Evolutionary conservation across 1,139 yeast species (phyloP), one percentile per base, ranked within the genome.

Genomic region (Pichia inconspicua): DNA sequence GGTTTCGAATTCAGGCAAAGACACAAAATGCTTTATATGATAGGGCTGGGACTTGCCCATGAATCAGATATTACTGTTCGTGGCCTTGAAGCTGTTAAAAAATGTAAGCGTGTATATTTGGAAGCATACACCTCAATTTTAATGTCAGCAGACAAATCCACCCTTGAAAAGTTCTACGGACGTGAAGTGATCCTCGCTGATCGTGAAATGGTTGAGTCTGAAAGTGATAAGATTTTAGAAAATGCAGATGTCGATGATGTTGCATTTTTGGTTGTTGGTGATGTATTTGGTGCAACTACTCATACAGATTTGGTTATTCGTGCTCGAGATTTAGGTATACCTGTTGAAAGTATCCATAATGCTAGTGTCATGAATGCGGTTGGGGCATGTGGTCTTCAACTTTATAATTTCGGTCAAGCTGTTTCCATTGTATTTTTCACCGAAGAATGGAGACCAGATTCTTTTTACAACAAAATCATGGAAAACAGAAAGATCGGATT

Each of bases 301-400:
- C 98, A 92, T 66, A 88, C 97, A 0, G 98, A 92, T 68, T 74
- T 92, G 55, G 88, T 89, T 39, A 77, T 92, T 51, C 74, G 98
- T 59, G 97, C 97, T 35, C 77, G 95, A 58, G 95, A 86, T 66
- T 73, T 82, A 54, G 80, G 79, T 2, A 87, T 92, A 61, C 71
- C 75, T 49, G 88, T 86, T 42, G 94, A 86, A 61, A 78, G 86
- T 45, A 79, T 92, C 51, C 98, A 92, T 69, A 92, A 92, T 66
- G 98, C 98, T 3, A 86, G 96, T 25, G 95, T 92, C 25, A 89
- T 92, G 97, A 92, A 92, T 64, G 98, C 98, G 0, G 95, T 92
- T 25, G 98, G 98, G 14, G 95, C 97, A 1, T 89, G 97, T 70
- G 98, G 98, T 25, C 74, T 92, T 55, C 98, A 92, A 66, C 74